These are phyloP conservation scores for Dothiorella sarmentorum DNA, from an alignment of 2,329 filamentous ascomycete genomes.

Conservation along the genomic window DNA sequence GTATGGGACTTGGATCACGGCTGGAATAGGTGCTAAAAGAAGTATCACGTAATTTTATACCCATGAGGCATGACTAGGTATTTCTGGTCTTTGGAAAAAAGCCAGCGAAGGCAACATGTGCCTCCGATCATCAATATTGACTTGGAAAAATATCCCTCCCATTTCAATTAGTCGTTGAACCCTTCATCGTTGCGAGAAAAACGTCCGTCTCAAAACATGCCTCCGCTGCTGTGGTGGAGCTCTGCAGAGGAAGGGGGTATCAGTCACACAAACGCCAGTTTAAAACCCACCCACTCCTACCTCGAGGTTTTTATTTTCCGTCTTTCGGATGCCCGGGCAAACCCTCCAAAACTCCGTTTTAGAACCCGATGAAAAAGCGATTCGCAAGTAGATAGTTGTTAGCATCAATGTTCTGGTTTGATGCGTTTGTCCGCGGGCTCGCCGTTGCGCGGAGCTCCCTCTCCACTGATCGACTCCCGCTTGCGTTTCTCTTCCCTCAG, in stretches of 20 bases:
- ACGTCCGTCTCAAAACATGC: background rate
- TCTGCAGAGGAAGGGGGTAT: constrained; percentile 8
- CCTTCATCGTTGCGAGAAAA: background rate
- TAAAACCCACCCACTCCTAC: background rate
- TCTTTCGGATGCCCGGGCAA: background rate
- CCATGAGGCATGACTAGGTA: background rate
- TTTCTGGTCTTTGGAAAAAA: background rate
- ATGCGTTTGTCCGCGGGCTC: constrained; percentile 13
- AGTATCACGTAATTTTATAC: constrained; percentile 3
- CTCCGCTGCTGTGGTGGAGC: background rate
- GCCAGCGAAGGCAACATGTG: background rate
- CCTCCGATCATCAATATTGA: background rate
- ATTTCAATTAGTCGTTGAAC: background rate
- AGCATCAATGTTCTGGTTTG: background rate
- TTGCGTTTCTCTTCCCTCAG: constrained; percentile 22
- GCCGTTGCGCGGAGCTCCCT: background rate
- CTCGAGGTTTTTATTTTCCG: background rate
- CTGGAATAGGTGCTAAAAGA: background rate
- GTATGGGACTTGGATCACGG: background rate
- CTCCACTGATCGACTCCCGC: constrained; percentile 16
- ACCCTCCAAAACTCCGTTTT: background rate
- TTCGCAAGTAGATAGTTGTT: background rate
- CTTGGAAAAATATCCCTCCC: background rate
- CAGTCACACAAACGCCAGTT: constrained; percentile 9
- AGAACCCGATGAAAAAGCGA: background rate